Evolutionary conservation across 1,284 basidiomycete species (phyloP).

Genomic region (Trametes hirsuta): DNA sequence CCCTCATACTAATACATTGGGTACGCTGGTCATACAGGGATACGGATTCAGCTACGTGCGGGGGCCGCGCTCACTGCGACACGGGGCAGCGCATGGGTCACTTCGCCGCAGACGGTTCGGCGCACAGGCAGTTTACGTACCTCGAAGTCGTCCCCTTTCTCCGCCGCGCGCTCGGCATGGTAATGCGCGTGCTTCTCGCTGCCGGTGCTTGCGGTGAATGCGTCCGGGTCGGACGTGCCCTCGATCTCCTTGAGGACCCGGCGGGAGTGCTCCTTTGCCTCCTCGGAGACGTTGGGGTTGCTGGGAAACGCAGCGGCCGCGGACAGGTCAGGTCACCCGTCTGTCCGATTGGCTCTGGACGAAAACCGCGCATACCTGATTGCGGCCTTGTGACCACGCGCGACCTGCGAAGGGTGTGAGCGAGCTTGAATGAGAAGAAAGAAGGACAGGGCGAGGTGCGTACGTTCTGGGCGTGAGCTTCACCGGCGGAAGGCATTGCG

Average conservation of each 20-base stretch:
- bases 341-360: background rate
- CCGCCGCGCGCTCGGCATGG: slow-evolving; percentile 7
- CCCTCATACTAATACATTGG: background rate
- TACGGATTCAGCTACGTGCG: background rate
- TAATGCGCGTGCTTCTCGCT: slow-evolving; percentile 17
- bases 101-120: background rate
- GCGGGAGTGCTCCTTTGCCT: slow-evolving; percentile 46
- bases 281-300: slow-evolving; percentile 45
- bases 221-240: slow-evolving; percentile 20
- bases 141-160: background rate
- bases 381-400: slow-evolving; percentile 32
- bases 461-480: slow-evolving; percentile 17
- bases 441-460: background rate
- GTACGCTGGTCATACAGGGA: background rate
- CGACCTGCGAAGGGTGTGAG: slow-evolving; percentile 9
- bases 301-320: background rate
- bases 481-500: slow-evolving; percentile 6
- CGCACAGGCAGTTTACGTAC: slow-evolving; percentile 1
- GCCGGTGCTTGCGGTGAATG: slow-evolving; percentile 19
- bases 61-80: background rate
- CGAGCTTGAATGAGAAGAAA: background rate
- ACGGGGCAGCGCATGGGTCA: background rate
- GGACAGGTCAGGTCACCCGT: background rate
- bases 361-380: slow-evolving; percentile 21
- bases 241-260: slow-evolving; percentile 39